phyloP scores from a whole-genome alignment of 441 rosid genomes.

The Pelargonium fulgidum region DNA sequence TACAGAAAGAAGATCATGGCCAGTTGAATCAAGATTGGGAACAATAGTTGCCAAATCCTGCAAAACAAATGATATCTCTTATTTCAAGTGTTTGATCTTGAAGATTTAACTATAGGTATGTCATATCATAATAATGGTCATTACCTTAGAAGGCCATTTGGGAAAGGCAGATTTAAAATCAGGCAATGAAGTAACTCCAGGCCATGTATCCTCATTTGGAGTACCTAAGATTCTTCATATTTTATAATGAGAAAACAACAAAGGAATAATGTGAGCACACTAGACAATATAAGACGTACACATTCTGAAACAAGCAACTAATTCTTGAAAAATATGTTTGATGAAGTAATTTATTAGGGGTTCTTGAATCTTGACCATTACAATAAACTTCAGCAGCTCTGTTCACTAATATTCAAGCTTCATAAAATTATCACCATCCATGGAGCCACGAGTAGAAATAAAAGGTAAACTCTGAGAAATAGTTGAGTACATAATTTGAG shows the following conservation, averaged over 20 bases:
- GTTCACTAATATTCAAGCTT: too few species aligned
- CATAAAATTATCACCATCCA: too few species aligned
- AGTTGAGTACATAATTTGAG: too few species aligned
- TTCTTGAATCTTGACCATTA: too few species aligned
- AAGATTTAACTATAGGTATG: not conserved
- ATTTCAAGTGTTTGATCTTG: not conserved
- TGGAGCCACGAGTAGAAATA: too few species aligned
- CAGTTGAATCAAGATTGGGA: conserved; percentile 70
- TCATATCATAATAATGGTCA: conserved; percentile 2
- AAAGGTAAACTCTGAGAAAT: too few species aligned
- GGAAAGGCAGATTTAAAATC: conserved; percentile 95
- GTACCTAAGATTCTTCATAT: conserved; percentile 75
- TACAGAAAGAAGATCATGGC: conserved; percentile 84
- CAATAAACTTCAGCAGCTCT: too few species aligned
- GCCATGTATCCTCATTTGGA: conserved; percentile 87
- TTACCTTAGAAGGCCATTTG: conserved; percentile 85
- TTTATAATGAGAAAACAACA: not conserved
- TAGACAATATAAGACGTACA: too few species aligned
- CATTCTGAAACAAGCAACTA: not conserved
- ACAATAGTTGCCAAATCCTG: conserved; percentile 73
- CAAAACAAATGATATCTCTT: conserved; percentile 8
- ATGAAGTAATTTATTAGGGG: too few species aligned
- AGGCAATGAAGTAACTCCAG: conserved; percentile 90
- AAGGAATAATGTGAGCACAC: not conserved
- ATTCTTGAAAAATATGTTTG: too few species aligned